phyloP scores from a whole-genome alignment of 129 eudicot genomes.

The Ambrosia artemisiifolia region DNA sequence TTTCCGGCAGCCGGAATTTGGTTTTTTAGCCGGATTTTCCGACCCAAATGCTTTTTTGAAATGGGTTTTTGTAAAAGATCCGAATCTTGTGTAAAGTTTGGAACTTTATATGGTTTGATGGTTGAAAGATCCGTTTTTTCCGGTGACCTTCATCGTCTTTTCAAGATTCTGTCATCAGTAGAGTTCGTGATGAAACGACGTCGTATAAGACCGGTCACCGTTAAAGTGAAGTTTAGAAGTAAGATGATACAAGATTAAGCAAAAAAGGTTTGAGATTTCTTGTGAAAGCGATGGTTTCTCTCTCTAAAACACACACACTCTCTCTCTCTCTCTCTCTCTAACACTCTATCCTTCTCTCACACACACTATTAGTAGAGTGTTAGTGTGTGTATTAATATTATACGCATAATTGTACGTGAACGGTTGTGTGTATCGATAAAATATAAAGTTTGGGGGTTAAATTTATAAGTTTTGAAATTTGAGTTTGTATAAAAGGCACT shows the following conservation, averaged over 20 bases:
- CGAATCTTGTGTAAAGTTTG: conserved; percentile 43
- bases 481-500: too few relatives aligned
- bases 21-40: conserved; percentile 24
- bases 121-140: conserved; percentile 41
- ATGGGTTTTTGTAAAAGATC: conserved; percentile 53
- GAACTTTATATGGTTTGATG: conserved; percentile 27
- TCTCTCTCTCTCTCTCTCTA: neutral
- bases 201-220: conserved; percentile 6
- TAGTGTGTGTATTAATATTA: conserved; percentile 15
- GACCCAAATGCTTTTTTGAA: conserved; percentile 37
- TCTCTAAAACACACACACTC: conserved; percentile 7
- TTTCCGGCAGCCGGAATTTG: conserved; percentile 28
- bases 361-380: conserved; percentile 20
- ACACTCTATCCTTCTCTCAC: neutral
- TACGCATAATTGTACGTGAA: conserved; percentile 1
- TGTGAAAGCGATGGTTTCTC: conserved; percentile 26
- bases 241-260: conserved; percentile 15
- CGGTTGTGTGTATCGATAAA: neutral
- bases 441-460: conserved; percentile 18
- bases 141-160: conserved; percentile 69
- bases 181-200: neutral
- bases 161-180: conserved; percentile 38
- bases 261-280: conserved; percentile 1
- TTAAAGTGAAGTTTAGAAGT: neutral
- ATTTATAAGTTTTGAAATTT: neutral